phyloP scores from a whole-genome alignment of 345 rosid species.

The Erucastrum elatum region DNA sequence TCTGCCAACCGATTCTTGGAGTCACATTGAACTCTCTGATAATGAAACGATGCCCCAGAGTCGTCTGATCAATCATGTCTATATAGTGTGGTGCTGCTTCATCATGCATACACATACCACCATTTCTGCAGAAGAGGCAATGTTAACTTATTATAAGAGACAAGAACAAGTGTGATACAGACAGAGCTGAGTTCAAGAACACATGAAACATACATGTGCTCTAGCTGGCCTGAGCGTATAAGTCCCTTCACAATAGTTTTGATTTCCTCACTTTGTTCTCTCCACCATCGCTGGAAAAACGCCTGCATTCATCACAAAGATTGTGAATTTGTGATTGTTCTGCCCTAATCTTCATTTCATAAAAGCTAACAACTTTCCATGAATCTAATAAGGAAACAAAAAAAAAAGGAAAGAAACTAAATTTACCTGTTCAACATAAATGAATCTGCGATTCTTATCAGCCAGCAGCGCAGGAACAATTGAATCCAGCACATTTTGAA shows the following conservation, averaged over 20 bases:
- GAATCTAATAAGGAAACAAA: not conserved
- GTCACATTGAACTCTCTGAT: constrained; percentile 75
- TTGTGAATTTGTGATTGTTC: not conserved
- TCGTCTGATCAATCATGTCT: constrained; percentile 97
- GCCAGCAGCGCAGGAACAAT: constrained; percentile 75
- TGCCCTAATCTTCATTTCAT: not conserved
- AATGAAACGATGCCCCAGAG: constrained; percentile 88
- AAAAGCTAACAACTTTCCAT: constrained; percentile 4
- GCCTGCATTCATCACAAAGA: constrained; percentile 57
- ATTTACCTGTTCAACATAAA: constrained; percentile 80
- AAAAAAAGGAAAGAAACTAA: constrained; percentile 2
- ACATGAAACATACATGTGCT: constrained; percentile 62
- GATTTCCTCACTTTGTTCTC: constrained; percentile 67
- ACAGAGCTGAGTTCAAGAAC: not conserved
- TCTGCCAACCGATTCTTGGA: constrained; percentile 99
- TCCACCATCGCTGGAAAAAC: constrained; percentile 98
- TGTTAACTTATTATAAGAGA: not conserved
- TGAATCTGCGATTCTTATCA: constrained; percentile 86
- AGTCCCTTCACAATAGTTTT: constrained; percentile 60
- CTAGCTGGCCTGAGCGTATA: constrained; percentile 79
- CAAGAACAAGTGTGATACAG: not conserved
- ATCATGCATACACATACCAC: constrained; percentile 99
- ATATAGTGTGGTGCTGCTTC: constrained; percentile 92
- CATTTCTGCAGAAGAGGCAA: constrained; percentile 55
- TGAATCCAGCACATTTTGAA: constrained; percentile 93